Evolutionary conservation across 2,329 filamentous ascomycete species (phyloP), one percentile per base, ranked within the genome.

Genomic region (Trichoderma hamatum): DNA sequence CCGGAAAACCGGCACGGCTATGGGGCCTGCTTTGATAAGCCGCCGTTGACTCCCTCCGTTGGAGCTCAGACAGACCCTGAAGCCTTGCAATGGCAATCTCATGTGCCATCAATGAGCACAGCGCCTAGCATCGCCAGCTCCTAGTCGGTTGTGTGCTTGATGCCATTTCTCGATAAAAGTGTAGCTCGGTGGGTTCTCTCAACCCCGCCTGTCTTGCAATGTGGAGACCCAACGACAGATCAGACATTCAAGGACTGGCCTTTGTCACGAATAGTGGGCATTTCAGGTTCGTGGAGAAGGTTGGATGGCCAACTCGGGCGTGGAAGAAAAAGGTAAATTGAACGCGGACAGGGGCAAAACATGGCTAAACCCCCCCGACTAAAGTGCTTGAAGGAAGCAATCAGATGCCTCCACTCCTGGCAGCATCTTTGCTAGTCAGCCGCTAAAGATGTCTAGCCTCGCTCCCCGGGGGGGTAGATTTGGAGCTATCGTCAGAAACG

Each of bases 1-100:
- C 34, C 63, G 63, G 63, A 67, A 59, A 67, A 59, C n/a, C 63
- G 63, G 63, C 63, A 67, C 63, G 63, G 21, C 63, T 58, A 30
- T 26, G 43, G 52, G 24, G n/a, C 14, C 49, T 55, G 28, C 52
- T 54, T 43, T 67, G 28, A 51, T 67, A 49, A 51, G 32, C 54
- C 28, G 54, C 16, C 30, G 59, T 51, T 51, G 28, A 46, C 54
- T 49, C 28, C 14, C 24, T n/a, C 39, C 54, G 54, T 43, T 59
- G 54, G 39, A 51, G 28, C 30, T 9, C 13, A 24, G 26, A 34
- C 32, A 54, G 26, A 34, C 52, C 36, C 52, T 34, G 36, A 49
- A 56, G 26, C 34, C 36, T 49, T 49, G 30, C 52, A 34, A 32
- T 58, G 52, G 28, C 34, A 36, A 43, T 13, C 32, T 39, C 30